A percentile compares a stretch with the other conserved stretches of the same genome.
phyloP scores from a whole-genome alignment of 352 stramenopile genomes.

The Globisporangium lucens region DNA sequence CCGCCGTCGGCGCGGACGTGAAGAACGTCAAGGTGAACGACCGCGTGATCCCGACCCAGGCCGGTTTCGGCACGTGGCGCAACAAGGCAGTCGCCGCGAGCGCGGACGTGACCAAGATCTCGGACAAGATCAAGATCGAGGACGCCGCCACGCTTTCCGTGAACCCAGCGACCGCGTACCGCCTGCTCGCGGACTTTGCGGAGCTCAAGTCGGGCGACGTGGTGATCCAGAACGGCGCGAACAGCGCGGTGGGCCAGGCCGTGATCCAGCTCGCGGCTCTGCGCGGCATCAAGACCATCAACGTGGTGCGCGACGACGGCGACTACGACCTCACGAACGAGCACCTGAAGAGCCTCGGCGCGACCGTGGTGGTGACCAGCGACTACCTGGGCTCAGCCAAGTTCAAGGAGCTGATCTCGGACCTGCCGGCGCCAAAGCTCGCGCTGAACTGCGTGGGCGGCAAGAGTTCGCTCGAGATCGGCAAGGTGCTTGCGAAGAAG shows the following conservation, averaged over 20 bases:
- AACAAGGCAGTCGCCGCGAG: constrained; percentile 64
- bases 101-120: constrained; percentile 67
- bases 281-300: constrained; percentile 89
- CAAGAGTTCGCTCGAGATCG: constrained; percentile 62
- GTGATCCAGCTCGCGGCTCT: constrained; percentile 87
- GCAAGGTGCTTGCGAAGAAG: constrained; percentile 69
- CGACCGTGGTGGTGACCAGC: constrained; percentile 60
- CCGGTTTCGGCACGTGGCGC: constrained; percentile 77
- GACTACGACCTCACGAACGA: constrained; percentile 76
- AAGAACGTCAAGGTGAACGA: constrained; percentile 86
- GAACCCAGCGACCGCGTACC: constrained; percentile 85
- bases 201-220: constrained; percentile 76
- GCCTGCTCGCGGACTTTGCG: constrained; percentile 83
- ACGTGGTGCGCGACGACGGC: constrained; percentile 82
- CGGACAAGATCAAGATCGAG: constrained; percentile 82
- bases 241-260: constrained; percentile 83
- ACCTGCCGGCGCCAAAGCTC: constrained; percentile 83
- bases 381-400: constrained; percentile 75
- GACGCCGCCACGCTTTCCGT: constrained; percentile 80
- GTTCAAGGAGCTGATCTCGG: constrained; percentile 82
- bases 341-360: constrained; percentile 78
- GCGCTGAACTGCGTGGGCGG: constrained; percentile 81
- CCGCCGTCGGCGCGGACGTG: constrained; percentile 75
- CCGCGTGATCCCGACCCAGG: constrained; percentile 71
- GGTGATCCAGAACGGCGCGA: constrained; percentile 90